Base-by-base conservation (phyloP, 192 early-diverging fungal species). In the Obelidium mucronatum region DNA sequence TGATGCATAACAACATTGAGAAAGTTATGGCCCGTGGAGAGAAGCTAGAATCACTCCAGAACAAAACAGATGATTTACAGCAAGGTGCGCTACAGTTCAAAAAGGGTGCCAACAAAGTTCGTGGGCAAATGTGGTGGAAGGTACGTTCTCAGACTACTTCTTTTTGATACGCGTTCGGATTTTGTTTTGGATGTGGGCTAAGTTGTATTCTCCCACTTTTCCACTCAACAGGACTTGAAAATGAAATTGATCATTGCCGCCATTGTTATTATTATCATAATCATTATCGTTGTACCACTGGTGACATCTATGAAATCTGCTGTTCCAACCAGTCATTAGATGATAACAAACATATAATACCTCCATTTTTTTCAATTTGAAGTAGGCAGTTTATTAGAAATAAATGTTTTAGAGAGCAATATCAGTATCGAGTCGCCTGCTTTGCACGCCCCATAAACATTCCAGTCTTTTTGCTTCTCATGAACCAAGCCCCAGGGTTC, bases 71-170 rank as follows among this genome's bases (percentile, higher is more conserved):
- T 54, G 84, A 92, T 56, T 85, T 97, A 40, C 86, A 93, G 64
- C 81, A 87, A 55, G 85, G 88, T 13, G 86, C 94, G 1, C 79
- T 86, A 36, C 84, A 91, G 76, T 98, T 98, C 86, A 89, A 90
- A 52, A 89, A 89, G 72, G 90, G 90, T 34, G 93, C 95, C 1
- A 89, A 88, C 40, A 82, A 87, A 59, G 94, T 95, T 6, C 88
- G 93, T 75, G 90, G 90, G 78, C 90, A 91, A 73, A 97, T 97
- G 95, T 87, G 94, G 93, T 96, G 95, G 95, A 94, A 94, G 81
- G 72, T 74, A 35, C 5, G 24, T 64, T n/a, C n/a, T n/a, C n/a
- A n/a, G n/a, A n/a, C n/a, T n/a, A n/a, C n/a, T n/a, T n/a, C n/a
- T n/a, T n/a, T n/a, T n/a, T n/a, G n/a, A n/a, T n/a, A n/a, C n/a